Evolutionary conservation across 2,329 filamentous ascomycete species (phyloP).

Genomic region (Botrytis galanthina): DNA sequence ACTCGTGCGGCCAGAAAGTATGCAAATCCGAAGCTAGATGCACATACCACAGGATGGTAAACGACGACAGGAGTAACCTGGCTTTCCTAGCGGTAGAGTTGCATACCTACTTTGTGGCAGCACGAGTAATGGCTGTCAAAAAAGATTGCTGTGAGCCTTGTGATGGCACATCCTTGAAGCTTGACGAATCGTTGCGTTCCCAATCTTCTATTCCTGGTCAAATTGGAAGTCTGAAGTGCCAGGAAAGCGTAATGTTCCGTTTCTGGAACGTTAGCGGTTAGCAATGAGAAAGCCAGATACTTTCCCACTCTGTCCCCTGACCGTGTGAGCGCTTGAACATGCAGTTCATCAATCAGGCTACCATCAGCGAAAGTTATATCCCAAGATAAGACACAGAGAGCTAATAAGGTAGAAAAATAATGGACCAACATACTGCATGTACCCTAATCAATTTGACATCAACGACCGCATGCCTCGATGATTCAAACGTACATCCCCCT

Average conservation of each 20-base stretch:
- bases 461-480: background rate
- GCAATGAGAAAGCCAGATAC: background rate
- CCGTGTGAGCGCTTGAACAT: slow-evolving; percentile 8
- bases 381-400: too few relatives aligned
- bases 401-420: background rate
- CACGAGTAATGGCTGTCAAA: background rate
- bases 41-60: background rate
- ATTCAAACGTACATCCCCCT: background rate
- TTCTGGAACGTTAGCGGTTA: background rate
- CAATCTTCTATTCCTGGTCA: background rate
- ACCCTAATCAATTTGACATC: background rate
- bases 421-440: background rate
- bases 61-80: background rate
- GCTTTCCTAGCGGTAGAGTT: background rate
- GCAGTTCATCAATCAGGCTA: background rate
- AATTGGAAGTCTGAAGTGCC: background rate
- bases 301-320: background rate
- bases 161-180: background rate
- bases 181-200: background rate
- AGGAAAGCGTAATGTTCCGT: slow-evolving; percentile 9
- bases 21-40: background rate
- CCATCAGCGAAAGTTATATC: background rate
- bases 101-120: background rate
- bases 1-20: background rate
- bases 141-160: background rate